Base-by-base conservation (phyloP, 495 filamentous ascomycete species). In the Podospora pseudoanserina region DNA sequence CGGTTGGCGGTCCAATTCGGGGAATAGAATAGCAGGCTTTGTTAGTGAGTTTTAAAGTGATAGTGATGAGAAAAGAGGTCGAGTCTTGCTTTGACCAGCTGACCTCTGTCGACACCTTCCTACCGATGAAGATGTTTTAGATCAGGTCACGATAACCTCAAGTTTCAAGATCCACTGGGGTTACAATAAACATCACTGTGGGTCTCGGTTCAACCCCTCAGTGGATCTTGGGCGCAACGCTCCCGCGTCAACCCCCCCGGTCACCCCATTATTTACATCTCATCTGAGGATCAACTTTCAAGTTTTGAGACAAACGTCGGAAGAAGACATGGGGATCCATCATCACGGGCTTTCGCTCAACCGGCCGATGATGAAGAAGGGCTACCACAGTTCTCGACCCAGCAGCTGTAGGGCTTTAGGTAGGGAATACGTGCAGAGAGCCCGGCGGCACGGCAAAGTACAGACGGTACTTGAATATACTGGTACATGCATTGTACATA, bases 401-500 rank as follows among this genome's bases (percentile, higher is more conserved):
- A 49, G 39, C 39, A 49, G 39, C 39, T 49, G 39, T 49, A 49
- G 39, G 39, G 23, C 23, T 23, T 23, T 23, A 23, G 23, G 23
- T 28, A 26, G 27, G 60, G 60, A 62, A 62, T 19, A 34, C 60
- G 27, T 32, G 16, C 19, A 32, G 18, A 60, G 13, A 30, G 26
- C 26, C n/a, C 13, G 13, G 39, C 13, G 39, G 39, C 39, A 32
- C 39, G 39, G 39, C 39, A 49, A 49, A 49, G 39, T 28, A 61
- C 23, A 61, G 30, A 61, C 23, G 58, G 58, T 60, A 60, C 58
- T 26, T 65, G 26, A 57, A 58, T 58, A 58, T 39, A 11, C 13
- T 49, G 32, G 65, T 60, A 61, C 59, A 63, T 30, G 26, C 67
- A 57, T 56, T 28, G 62, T 69, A 65, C 26, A 58, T 55, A 32